A percentile compares a stretch with the other conserved stretches of the same genome.
Conservation (phyloP, 129 eudicot species). For the Lactuca saligna region DNA sequence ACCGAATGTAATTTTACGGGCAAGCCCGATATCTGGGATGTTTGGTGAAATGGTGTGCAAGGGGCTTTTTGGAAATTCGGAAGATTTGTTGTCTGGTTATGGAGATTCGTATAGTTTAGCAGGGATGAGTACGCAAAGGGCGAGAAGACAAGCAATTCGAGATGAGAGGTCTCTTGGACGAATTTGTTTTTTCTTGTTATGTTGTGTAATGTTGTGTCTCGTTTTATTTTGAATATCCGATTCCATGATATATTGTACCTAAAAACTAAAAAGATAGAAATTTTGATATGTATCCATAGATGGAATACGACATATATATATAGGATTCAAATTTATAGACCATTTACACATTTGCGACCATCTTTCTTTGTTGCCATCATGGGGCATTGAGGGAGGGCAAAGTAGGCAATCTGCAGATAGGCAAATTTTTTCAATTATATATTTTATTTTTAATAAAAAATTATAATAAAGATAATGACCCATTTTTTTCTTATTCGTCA, state of each 20-base stretch:
- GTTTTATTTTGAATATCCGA: constrained; percentile 38
- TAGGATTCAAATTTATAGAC: too few species aligned
- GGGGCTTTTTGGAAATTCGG: constrained; percentile 49
- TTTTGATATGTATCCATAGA: too few species aligned
- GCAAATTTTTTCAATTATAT: too few species aligned
- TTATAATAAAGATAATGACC: too few species aligned
- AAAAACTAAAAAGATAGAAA: too few species aligned
- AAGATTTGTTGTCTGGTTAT: constrained; percentile 30
- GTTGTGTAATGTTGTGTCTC: constrained; percentile 53
- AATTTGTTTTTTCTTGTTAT: constrained; percentile 48
- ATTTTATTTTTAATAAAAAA: too few species aligned
- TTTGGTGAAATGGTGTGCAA: constrained; percentile 50
- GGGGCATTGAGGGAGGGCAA: too few species aligned
- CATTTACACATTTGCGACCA: too few species aligned
- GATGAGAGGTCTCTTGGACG: constrained; percentile 60
- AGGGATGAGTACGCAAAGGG: constrained; percentile 34
- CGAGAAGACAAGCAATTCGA: constrained; percentile 47
- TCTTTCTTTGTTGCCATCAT: too few species aligned
- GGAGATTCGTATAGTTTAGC: constrained; percentile 37
- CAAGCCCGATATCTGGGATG: constrained; percentile 36
- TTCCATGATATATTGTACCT: neutral
- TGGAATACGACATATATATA: too few species aligned
- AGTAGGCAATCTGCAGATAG: too few species aligned
- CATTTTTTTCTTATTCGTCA: too few species aligned
- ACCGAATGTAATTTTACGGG: constrained; percentile 10